Base-by-base conservation (phyloP, 768 basidiomycete species). In the Leccinum rimulosum region DNA sequence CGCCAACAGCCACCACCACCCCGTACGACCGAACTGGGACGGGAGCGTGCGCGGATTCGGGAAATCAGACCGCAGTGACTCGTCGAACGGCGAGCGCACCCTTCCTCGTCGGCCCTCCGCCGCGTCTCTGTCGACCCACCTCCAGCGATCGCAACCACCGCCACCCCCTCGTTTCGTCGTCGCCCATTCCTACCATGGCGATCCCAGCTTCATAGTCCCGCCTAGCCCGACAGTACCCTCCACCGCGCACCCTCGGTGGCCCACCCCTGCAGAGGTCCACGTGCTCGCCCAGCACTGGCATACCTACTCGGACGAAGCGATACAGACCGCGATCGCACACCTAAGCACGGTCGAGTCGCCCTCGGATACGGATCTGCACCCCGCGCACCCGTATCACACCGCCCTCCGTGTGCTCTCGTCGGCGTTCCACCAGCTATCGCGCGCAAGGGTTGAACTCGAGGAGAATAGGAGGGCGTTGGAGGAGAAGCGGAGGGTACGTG, bases 271-370 rank as follows among this genome's bases (percentile, higher is more conserved):
- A 12, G 73, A 77, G 1, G 69, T 78, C 2, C 80, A 84, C 59
- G 79, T 92, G 11, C 78, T 93, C 17, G 75, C 80, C 2, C 88
- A 84, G 9, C 82, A 78, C 68, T 94, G 91, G 90, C 91, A 93
- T 67, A 82, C 84, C 25, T 86, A 84, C 64, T 85, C 89, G 3
- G 89, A 93, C 70, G 84, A 89, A 52, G 86, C 81, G 2, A 87
- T 93, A 47, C 84, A 87, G 60, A 75, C 79, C 15, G 80, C 84
- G 4, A 82, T 92, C 25, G 80, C 88, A 0, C 74, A 73, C 19
- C 71, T 88, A 14, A 68, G 75, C 55, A 60, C 65, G 12, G 70
- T 78, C 4, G 79, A 82, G 36, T 79, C 40, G 4, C 40, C 81
- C 1, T 78, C 80, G 6, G 78, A 82, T 50, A 64, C 74, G 3